A percentile compares a stretch with the other conserved stretches of the same genome.
phyloP scores from a whole-genome alignment of 2,329 filamentous ascomycete genomes.

The Penicillium sclerotiorum region DNA sequence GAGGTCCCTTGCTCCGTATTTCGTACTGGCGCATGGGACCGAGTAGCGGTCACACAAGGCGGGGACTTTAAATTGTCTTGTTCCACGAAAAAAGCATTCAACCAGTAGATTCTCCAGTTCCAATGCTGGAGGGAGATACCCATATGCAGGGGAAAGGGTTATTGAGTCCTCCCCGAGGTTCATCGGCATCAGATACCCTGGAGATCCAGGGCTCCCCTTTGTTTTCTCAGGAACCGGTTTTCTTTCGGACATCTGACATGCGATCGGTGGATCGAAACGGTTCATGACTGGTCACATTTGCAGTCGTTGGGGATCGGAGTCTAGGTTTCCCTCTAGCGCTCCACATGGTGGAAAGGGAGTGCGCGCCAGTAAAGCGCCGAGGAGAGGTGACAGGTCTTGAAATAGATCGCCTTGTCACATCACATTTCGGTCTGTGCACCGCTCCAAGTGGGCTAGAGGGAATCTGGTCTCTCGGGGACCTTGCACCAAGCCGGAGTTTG shows the following conservation, averaged over 20 bases:
- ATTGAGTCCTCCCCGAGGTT: too few relatives aligned
- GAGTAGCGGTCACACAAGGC: not conserved
- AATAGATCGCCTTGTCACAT: slow-evolving; percentile 22
- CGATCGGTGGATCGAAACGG: slow-evolving; percentile 4
- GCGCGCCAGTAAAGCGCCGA: not conserved
- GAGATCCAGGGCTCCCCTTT: too few relatives aligned
- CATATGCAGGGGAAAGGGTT: too few relatives aligned
- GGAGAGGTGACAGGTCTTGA: slow-evolving; percentile 23
- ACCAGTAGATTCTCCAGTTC: not conserved
- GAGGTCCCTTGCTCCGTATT: slow-evolving; percentile 1
- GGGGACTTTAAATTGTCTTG: not conserved
- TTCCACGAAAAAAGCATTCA: too few relatives aligned
- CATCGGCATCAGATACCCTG: too few relatives aligned
- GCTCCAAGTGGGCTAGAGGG: too few relatives aligned
- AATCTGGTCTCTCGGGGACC: too few relatives aligned
- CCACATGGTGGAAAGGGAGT: not conserved
- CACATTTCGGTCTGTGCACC: slow-evolving; percentile 18
- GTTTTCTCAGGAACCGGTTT: too few relatives aligned
- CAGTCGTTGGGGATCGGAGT: not conserved
- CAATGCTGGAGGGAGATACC: too few relatives aligned
- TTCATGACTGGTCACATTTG: slow-evolving; percentile 18
- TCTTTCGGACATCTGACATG: too few relatives aligned
- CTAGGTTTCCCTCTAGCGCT: not conserved
- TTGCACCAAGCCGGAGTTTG: too few relatives aligned
- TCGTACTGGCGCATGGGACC: not conserved